A percentile compares a stretch with the other conserved stretches of the same genome.
Conservation (phyloP, 1,284 basidiomycete species). For the Neotropicomus parvogracilis region DNA sequence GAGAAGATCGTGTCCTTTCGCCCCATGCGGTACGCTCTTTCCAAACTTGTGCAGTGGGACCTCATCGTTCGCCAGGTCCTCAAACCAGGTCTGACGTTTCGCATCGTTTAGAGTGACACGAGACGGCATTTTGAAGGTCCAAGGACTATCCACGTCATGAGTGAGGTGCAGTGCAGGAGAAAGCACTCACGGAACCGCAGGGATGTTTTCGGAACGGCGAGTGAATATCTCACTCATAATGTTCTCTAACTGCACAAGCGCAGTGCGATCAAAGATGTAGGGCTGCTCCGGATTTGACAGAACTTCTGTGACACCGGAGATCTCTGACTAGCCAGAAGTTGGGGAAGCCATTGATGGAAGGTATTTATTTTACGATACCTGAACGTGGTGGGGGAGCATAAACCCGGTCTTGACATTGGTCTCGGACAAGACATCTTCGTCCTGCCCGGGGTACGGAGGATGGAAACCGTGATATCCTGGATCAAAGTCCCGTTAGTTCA, state of each 20-base stretch:
- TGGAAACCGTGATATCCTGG: constrained; percentile 84
- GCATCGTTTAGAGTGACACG: constrained; percentile 89
- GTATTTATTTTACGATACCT: constrained; percentile 38
- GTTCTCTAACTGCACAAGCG: constrained; percentile 68
- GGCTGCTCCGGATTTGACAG: constrained; percentile 53
- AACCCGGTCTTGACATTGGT: constrained; percentile 80
- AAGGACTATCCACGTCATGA: constrained; percentile 44
- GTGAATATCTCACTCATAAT: constrained; percentile 79
- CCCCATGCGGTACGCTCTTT: constrained; percentile 90
- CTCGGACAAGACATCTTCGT: constrained; percentile 82
- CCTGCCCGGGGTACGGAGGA: constrained; percentile 78
- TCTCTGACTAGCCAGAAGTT: constrained; percentile 22
- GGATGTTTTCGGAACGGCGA: constrained; percentile 53
- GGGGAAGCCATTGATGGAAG: constrained; percentile 22
- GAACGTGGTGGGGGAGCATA: constrained; percentile 54
- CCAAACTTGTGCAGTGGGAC: constrained; percentile 88
- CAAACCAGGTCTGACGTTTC: constrained; percentile 86
- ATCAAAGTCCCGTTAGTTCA: constrained; percentile 1
- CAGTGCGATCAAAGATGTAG: constrained; percentile 47
- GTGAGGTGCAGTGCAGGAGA: not conserved
- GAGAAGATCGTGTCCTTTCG: constrained; percentile 87
- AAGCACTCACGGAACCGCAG: constrained; percentile 56
- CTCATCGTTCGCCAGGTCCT: constrained; percentile 84
- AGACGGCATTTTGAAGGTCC: constrained; percentile 80
- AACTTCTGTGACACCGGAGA: constrained; percentile 43